Base-by-base conservation (phyloP, 495 filamentous ascomycete genomes). In the Cercophora scortea region DNA sequence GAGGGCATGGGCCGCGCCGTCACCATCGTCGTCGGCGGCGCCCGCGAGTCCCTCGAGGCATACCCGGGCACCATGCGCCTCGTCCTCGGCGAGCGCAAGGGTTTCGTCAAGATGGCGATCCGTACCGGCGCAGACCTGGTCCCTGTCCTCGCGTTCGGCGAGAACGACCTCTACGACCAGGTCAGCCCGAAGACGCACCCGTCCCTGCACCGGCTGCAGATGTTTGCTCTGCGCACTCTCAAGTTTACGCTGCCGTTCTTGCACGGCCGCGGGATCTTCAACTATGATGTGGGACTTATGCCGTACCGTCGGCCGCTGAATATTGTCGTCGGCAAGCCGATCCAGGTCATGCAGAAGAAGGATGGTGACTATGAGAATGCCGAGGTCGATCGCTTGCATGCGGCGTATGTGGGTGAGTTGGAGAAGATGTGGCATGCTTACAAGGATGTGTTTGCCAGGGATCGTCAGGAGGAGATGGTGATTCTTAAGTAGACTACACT, bases 101-200 rank as follows among this genome's bases (percentile, higher is more conserved):
- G 93, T 3, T 96, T 97, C 60, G 76, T 97, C 65, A 97, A 95
- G 71, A 74, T 96, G 19, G 92, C 93, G 0, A 84, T 96, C 40
- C 83, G 89, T 43, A 90, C 85, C 6, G 89, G 90, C 18, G 92
- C 92, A 1, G 93, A 95, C 61, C 69, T 98, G 1, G 93, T 98
- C 0, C 93, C 93, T 0, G 89, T 96, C 1, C 68, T 98, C 2
- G 84, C 81, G 3, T 97, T 98, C 64, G 93, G 93, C 32, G 93
- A 98, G 71, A 97, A 96, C 61, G 88, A 96, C 54, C 71, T 98
- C 0, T 98, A 96, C 70, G 88, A 96, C 51, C 92, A 96, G 67
- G 65, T 95, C 34, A 72, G 81, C 39, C 79, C 86, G 0, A 73
- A 81, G 41, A 63, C 75, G 25, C 89, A 93, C 59, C 89, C 90